A percentile compares a stretch with the other conserved stretches of the same genome.
These are phyloP conservation scores for Scleroderma bovista DNA, from an alignment of 768 basidiomycete species.

Conservation along the genomic window DNA sequence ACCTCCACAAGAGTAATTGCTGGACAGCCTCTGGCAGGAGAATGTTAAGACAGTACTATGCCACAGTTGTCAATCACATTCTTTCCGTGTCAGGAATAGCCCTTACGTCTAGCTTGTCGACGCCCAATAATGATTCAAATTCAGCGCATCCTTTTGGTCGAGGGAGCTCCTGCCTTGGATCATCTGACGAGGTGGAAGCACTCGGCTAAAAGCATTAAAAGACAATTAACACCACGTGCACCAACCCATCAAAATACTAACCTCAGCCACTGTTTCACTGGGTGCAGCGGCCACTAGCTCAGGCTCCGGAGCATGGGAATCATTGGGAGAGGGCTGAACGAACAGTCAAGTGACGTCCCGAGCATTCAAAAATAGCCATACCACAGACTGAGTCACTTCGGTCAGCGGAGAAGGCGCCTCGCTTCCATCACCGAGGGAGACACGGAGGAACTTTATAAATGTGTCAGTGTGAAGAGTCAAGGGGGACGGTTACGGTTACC, in stretches of 20 bases:
- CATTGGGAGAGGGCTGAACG: constrained; percentile 21
- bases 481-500: constrained; percentile 8
- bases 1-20: constrained; percentile 72
- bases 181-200: constrained; percentile 15
- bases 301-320: constrained; percentile 26
- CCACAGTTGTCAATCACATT: constrained; percentile 1
- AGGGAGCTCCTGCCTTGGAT: constrained; percentile 3
- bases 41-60: constrained; percentile 66
- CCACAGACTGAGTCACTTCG: constrained; percentile 21
- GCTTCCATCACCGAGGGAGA: neutral
- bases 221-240: neutral
- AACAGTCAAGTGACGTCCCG: constrained; percentile 14
- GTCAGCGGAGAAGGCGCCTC: constrained; percentile 3
- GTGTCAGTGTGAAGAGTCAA: neutral
- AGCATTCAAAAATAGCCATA: constrained; percentile 13
- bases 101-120: constrained; percentile 51
- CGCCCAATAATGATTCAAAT: constrained; percentile 38
- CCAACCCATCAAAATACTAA: constrained; percentile 1
- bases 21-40: constrained; percentile 66
- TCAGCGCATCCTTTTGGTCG: constrained; percentile 24
- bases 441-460: neutral
- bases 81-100: neutral
- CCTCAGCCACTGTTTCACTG: constrained; percentile 5
- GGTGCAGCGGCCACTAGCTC: constrained; percentile 6
- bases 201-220: constrained; percentile 11